Evolutionary conservation across 2,329 filamentous ascomycete genomes (phyloP), one percentile per base, ranked within the genome.

Genomic region (Trichoderma endophyticum): DNA sequence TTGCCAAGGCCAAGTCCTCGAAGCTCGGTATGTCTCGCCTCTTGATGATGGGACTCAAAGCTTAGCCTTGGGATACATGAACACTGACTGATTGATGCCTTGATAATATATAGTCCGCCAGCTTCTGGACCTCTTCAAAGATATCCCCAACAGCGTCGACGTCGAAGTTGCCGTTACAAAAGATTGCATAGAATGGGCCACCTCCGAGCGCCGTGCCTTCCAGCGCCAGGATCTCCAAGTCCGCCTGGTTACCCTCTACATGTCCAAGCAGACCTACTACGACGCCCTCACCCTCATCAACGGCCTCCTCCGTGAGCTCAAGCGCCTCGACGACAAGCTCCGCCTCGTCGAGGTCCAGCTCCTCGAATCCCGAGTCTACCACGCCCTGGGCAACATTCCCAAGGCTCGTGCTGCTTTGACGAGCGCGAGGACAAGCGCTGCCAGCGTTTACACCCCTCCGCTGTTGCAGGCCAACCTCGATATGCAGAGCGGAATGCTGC

Each of bases 121-220:
- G 84, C 90, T 99, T 30, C 92, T 99, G 82, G 96, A 99, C 83
- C 91, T 98, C 82, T 96, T 98, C 87, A 90, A 93, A 78, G 89
- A 92, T 79, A 98, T 98, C 78, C 96, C 97, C 79, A 92, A 98
- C 84, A 96, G 94, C 77, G 92, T 92, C 86, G 96, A 99, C 81
- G 93, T 92, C 80, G 96, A 99, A 85, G 94, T 97, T 82, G 86
- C 91, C 81, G 94, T 98, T 78, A 99, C 96, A 79, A 97, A 97
- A 84, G 97, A 96, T 84, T 98, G 94, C 86, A 99, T 99, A 90
- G 95, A 98, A 85, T 99, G 96, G 96, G 96, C 96, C 63, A 93
- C 95, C 70, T 93, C 93, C 67, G 94, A 98, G 86, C 93, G 95
- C 78, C 92, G 96, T 80, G 93, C 94, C 73, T 99, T 99, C 88